These are phyloP conservation scores for Suillus ampliporus DNA, from an alignment of 768 basidiomycete species.

Conservation along the genomic window DNA sequence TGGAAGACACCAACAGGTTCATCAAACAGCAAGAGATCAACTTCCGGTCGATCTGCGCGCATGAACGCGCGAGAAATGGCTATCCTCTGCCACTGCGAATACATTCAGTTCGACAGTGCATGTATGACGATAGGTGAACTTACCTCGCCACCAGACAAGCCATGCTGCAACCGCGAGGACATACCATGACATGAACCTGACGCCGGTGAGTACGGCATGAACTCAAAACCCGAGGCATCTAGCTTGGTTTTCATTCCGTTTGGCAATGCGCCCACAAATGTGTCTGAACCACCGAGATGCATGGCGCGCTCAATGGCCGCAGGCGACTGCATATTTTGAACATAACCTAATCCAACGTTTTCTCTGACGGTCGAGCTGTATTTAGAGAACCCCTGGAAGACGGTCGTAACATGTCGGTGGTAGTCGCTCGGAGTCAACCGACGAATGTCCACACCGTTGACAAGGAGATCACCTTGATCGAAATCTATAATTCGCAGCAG, in stretches of 20 bases:
- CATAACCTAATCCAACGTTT: conserved; percentile 85
- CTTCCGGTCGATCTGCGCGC: conserved; percentile 74
- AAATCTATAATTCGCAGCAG: conserved; percentile 81
- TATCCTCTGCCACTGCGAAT: conserved; percentile 79
- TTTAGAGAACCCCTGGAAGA: conserved; percentile 87
- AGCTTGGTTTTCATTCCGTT: conserved; percentile 76
- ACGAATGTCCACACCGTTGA: conserved; percentile 76
- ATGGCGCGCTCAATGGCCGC: conserved; percentile 69
- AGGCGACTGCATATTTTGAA: conserved; percentile 63
- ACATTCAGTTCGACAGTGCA: conserved; percentile 16
- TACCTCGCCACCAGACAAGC: conserved; percentile 87
- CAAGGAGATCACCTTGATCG: conserved; percentile 65
- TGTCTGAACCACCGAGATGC: conserved; percentile 71
- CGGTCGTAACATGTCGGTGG: conserved; percentile 76
- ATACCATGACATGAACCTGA: conserved; percentile 39
- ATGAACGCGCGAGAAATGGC: conserved; percentile 89
- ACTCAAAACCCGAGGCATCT: conserved; percentile 65
- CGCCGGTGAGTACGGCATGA: conserved; percentile 39
- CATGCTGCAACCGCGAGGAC: conserved; percentile 54
- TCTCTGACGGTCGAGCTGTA: conserved; percentile 79
- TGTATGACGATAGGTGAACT: conserved; percentile 27
- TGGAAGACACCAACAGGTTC: conserved; percentile 65
- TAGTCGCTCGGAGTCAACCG: conserved; percentile 69
- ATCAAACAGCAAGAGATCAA: conserved; percentile 84
- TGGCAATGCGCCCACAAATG: conserved; percentile 68